These are phyloP conservation scores for Backusella parvicylindrica DNA, from an alignment of 192 early-diverging fungal species.

Conservation along the genomic window DNA sequence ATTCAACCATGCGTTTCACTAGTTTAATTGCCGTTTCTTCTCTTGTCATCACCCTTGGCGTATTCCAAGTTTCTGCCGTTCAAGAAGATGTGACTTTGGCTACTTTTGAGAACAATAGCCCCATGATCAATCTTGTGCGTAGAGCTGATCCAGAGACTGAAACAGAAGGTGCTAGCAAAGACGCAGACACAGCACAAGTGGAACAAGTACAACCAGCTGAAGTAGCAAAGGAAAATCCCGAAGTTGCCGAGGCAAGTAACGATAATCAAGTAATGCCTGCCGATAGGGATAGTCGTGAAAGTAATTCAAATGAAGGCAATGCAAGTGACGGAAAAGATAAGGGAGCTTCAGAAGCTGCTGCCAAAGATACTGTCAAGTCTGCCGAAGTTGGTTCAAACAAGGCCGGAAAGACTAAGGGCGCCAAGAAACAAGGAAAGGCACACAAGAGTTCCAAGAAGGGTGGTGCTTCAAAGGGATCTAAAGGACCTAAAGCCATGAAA, in stretches of 20 bases:
- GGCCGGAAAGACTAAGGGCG: neutral
- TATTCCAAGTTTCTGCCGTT: neutral
- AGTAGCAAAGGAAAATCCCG: neutral
- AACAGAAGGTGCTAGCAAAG: neutral
- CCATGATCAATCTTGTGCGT: neutral
- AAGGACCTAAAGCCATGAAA: neutral
- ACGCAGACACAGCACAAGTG: neutral
- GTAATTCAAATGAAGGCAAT: neutral
- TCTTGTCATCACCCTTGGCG: neutral
- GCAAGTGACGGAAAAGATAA: neutral
- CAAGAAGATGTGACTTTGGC: neutral
- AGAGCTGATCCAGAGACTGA: neutral
- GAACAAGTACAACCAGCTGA: neutral
- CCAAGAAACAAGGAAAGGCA: neutral
- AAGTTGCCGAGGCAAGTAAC: neutral
- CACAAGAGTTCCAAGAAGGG: neutral
- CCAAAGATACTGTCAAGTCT: neutral
- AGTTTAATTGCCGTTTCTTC: conserved; percentile 3
- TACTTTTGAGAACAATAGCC: neutral
- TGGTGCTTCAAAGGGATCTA: neutral
- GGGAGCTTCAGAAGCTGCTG: neutral
- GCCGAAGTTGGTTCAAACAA: neutral
- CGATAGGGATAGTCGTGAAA: neutral
- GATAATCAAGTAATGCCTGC: neutral
- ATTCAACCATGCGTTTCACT: neutral